phyloP scores from a whole-genome alignment of 129 eudicot species.

The Centella asiatica region DNA sequence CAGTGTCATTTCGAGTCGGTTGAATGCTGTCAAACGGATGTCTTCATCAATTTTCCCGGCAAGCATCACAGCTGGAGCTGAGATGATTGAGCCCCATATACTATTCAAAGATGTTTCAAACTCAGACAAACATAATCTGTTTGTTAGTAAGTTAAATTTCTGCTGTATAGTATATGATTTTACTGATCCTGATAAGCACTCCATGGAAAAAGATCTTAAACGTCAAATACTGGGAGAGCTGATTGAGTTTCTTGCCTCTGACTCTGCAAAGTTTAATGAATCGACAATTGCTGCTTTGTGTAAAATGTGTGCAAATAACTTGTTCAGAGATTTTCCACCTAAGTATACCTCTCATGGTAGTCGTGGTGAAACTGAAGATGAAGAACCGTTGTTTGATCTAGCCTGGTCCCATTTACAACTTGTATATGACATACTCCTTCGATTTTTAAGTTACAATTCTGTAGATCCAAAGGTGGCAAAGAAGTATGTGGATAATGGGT shows the following conservation, averaged over 20 bases:
- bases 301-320: constrained; percentile 52
- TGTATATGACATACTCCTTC: constrained; percentile 58
- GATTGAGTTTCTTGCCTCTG: constrained; percentile 44
- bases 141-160: constrained; percentile 56
- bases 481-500: constrained; percentile 40
- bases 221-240: constrained; percentile 49
- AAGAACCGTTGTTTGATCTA: constrained; percentile 58
- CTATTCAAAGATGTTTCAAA: constrained; percentile 54
- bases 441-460: constrained; percentile 37
- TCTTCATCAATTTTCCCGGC: constrained; percentile 68
- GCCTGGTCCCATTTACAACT: constrained; percentile 76
- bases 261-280: constrained; percentile 48
- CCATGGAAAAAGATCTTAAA: constrained; percentile 51
- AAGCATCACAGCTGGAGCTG: constrained; percentile 41
- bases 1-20: constrained; percentile 50
- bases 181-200: constrained; percentile 43
- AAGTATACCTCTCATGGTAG: constrained; percentile 22
- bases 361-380: constrained; percentile 59
- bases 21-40: constrained; percentile 59
- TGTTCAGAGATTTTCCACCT: constrained; percentile 68
- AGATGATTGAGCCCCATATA: constrained; percentile 52
- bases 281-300: constrained; percentile 49
- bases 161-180: constrained; percentile 52
- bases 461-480: constrained; percentile 61
- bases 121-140: constrained; percentile 44